Evolutionary conservation across 2,329 filamentous ascomycete genomes (phyloP).

Genomic region (Cryphonectria naterciae): DNA sequence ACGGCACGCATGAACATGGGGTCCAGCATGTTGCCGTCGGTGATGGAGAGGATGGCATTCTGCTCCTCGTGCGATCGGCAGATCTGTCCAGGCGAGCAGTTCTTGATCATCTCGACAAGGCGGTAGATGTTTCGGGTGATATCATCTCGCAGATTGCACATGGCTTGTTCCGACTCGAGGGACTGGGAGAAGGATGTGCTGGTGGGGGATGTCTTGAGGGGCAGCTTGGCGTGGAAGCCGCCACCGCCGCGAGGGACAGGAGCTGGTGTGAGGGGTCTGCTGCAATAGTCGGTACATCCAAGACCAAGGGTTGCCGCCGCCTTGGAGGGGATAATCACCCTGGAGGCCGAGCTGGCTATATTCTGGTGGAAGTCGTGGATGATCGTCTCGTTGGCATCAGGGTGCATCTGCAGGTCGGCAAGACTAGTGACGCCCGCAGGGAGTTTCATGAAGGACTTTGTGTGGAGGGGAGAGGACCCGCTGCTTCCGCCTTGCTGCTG

Average conservation of each 20-base stretch:
- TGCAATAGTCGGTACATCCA: conserved; percentile 34
- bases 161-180: conserved; percentile 38
- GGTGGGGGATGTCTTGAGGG: conserved; percentile 15
- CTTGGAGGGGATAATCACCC: conserved; percentile 51
- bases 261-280: conserved; percentile 26
- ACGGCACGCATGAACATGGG: conserved; percentile 45
- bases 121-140: conserved; percentile 55
- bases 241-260: conserved; percentile 14
- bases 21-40: conserved; percentile 37
- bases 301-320: conserved; percentile 57
- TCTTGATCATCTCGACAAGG: conserved; percentile 53
- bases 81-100: conserved; percentile 19
- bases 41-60: conserved; percentile 17
- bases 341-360: conserved; percentile 31
- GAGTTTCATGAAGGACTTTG: conserved; percentile 14
- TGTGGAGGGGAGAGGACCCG: conserved; percentile 4
- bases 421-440: conserved; percentile 29
- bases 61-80: conserved; percentile 21
- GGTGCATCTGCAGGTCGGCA: conserved; percentile 26
- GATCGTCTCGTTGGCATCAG: conserved; percentile 23
- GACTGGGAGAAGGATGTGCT: conserved; percentile 10
- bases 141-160: conserved; percentile 53
- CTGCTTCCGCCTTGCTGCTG: background rate
- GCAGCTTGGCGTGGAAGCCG: conserved; percentile 30
- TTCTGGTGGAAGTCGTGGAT: conserved; percentile 28